Conservation (phyloP, 1,139 yeast genomes). For the Candida frijolesensis region DNA sequence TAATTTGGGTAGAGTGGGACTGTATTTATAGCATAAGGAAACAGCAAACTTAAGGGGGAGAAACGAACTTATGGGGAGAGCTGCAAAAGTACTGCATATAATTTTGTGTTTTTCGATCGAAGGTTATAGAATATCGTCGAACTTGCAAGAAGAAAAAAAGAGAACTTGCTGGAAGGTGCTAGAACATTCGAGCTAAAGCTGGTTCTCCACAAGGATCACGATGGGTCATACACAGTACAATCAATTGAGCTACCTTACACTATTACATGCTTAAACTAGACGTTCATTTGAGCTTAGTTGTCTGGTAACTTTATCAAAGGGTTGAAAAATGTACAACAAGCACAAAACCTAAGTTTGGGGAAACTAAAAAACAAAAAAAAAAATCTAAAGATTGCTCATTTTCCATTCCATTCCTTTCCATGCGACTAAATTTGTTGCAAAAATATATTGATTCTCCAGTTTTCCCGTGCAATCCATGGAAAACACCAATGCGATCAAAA, state of each 20-base stretch:
- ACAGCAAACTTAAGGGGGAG: constrained; percentile 7
- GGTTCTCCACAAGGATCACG: background rate
- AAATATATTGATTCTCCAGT: background rate
- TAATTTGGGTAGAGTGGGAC: background rate
- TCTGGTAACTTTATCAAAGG: no score
- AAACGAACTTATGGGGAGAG: constrained; percentile 2
- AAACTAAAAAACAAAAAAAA: background rate
- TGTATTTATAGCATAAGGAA: constrained; percentile 4
- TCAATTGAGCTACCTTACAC: background rate
- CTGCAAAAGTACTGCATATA: constrained; percentile 6
- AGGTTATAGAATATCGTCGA: background rate
- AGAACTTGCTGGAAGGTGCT: background rate
- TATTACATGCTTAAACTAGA: background rate
- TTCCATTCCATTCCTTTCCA: background rate
- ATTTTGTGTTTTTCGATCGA: constrained; percentile 1
- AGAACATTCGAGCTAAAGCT: background rate
- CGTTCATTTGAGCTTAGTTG: no score
- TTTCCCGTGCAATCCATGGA: constrained; percentile 1
- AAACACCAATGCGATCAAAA: background rate
- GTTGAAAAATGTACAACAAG: background rate
- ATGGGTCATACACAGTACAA: background rate
- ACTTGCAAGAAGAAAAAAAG: background rate
- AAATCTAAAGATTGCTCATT: background rate
- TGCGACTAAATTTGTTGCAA: background rate
- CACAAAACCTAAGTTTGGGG: background rate